Conservation (phyloP, 176 grass and related monocot genomes). For the Hordeum marinum region DNA sequence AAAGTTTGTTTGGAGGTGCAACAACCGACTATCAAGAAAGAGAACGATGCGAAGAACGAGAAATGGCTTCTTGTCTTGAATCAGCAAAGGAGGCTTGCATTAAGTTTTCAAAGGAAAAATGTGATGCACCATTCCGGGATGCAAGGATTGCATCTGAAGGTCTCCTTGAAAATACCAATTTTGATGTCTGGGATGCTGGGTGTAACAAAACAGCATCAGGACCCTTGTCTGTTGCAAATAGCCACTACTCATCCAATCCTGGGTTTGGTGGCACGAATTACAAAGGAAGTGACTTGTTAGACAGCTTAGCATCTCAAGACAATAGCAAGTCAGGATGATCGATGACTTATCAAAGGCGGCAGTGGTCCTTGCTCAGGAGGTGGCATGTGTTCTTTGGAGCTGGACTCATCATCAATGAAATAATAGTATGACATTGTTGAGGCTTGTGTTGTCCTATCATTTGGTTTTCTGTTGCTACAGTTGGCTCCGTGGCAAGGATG, state of each 20-base stretch:
- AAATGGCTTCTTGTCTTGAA: slow-evolving; percentile 4
- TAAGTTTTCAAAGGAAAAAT: slow-evolving; percentile 6
- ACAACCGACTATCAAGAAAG: not conserved
- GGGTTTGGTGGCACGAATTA: not conserved
- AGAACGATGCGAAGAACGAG: not conserved
- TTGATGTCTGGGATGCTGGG: slow-evolving; percentile 3
- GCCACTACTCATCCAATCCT: not conserved
- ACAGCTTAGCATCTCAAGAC: slow-evolving; percentile 10
- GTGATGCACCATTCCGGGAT: not conserved
- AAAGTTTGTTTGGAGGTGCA: slow-evolving; percentile 48
- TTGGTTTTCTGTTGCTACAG: not conserved
- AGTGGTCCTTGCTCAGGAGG: not conserved
- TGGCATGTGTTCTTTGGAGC: not conserved
- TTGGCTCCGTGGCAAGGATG: not conserved
- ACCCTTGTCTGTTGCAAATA: not conserved
- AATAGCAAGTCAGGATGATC: slow-evolving; percentile 9
- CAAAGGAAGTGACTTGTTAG: slow-evolving; percentile 31
- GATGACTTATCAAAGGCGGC: not conserved
- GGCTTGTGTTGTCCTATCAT: not conserved
- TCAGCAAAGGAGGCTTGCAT: slow-evolving; percentile 8
- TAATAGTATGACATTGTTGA: not conserved
- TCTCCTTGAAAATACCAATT: slow-evolving; percentile 40
- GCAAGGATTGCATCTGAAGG: not conserved
- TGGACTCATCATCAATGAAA: not conserved
- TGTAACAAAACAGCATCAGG: not conserved